These are phyloP conservation scores for Phaeosphaeriaceae sp. DNA, from an alignment of 2,329 filamentous ascomycete species.

Conservation along the genomic window DNA sequence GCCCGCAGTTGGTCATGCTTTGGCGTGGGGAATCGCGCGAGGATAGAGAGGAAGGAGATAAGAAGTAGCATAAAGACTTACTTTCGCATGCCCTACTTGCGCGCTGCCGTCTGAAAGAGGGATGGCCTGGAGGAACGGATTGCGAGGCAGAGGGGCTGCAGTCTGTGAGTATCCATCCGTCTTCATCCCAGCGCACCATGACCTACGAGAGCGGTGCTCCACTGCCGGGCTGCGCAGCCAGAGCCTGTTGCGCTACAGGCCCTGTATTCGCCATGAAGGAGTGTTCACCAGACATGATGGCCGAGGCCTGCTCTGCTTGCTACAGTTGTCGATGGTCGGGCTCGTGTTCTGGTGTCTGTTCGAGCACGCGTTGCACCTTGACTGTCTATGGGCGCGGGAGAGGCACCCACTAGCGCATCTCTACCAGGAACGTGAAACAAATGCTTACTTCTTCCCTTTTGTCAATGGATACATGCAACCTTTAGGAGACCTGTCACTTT, in stretches of 20 bases:
- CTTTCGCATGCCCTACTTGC: slow-evolving; percentile 48
- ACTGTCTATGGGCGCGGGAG: neutral
- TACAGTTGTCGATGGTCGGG: slow-evolving; percentile 16
- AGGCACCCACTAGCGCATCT: slow-evolving; percentile 1
- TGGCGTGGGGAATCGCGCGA: slow-evolving; percentile 9
- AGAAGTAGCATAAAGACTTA: slow-evolving; percentile 38
- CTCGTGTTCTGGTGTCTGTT: slow-evolving; percentile 23
- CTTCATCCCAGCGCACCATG: slow-evolving; percentile 11
- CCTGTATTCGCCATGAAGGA: slow-evolving; percentile 47
- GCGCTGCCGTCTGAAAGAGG: slow-evolving; percentile 46
- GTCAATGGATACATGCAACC: too few species aligned
- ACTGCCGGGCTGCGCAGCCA: slow-evolving; percentile 43
- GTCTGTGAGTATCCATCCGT: slow-evolving; percentile 17
- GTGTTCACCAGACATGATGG: slow-evolving; percentile 46
- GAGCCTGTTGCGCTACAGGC: slow-evolving; percentile 35
- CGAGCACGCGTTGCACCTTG: slow-evolving; percentile 1
- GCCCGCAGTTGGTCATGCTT: slow-evolving; percentile 15
- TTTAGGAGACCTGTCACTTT: neutral
- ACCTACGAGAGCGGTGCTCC: slow-evolving; percentile 38
- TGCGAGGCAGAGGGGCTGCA: slow-evolving; percentile 30
- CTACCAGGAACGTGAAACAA: slow-evolving; percentile 2
- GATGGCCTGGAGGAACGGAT: slow-evolving; percentile 33
- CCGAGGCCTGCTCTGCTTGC: slow-evolving; percentile 5
- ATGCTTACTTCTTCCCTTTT: neutral
- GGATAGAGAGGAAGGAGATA: slow-evolving; percentile 1